Evolutionary conservation across 2,329 filamentous ascomycete genomes (phyloP), one percentile per base, ranked within the genome.

Genomic region (Clarireedia homoeocarpa): DNA sequence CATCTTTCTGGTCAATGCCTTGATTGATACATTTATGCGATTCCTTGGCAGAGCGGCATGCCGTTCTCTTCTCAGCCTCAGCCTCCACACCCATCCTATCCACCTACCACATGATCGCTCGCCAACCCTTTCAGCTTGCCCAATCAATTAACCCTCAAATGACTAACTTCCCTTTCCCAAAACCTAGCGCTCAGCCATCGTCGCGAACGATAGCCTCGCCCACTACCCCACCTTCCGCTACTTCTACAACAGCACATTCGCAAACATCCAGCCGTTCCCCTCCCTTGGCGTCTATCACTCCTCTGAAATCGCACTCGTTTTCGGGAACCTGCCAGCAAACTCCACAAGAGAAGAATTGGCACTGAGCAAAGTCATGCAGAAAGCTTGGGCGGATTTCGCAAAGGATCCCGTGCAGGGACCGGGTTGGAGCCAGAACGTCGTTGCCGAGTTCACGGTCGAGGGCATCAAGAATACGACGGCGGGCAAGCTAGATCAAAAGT

Each of bases 221-320:
- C 40, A 40, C 14, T 50, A 50, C n/a, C 47, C 47, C 15, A 52
- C 53, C 14, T 58, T 30, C 26, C 48, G 53, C 12, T 58, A 56
- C 46, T 39, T 26, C 15, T 58, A 39, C 39, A 57, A 58, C 12
- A 45, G 48, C 27, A 49, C 53, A 1, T 58, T 56, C 12, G 42
- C 48, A 9, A 49, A 58, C 36, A 46, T 47, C 10, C 53, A 57
- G 34, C 48, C 57, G 39, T 9, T 45, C 12, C 48, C 49, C 6
- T 40, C 23, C 14, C 38, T 51, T 4, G 30, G 46, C 12, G 56
- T 36, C 12, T 58, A 56, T n/a, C 56, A 58, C 17, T 38, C 46
- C 20, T 58, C 56, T 1, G 53, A 56, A 51, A 55, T 55, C 3
- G 15, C 38, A 1, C 47, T 55, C 2, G 47, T 51, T 10, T 55